A percentile compares a stretch with the other conserved stretches of the same genome.
Conservation (phyloP, 108 stramenopile species). For the Aurantiochytrium sp. region DNA sequence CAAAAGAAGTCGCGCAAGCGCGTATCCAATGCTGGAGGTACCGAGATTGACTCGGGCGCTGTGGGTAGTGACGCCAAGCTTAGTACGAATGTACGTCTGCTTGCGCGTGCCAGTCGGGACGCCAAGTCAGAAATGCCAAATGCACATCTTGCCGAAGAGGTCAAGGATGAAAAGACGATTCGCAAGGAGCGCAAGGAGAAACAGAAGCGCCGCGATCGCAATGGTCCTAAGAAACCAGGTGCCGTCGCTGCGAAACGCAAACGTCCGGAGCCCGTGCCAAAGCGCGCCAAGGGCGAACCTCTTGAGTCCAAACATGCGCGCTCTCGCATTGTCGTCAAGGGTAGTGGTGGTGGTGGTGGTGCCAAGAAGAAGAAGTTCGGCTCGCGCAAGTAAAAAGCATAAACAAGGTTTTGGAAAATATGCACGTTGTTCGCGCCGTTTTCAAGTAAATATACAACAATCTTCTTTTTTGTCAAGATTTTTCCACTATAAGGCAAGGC, state of each 20-base stretch:
- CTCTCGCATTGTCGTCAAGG: neutral
- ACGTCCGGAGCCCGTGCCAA: neutral
- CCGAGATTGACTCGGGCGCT: neutral
- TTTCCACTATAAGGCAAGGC: too few relatives aligned
- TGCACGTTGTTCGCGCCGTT: too few relatives aligned
- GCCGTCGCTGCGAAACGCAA: neutral
- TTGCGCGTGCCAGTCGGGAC: neutral
- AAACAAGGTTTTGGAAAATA: too few relatives aligned
- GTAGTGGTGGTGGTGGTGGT: too few relatives aligned
- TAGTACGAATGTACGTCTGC: neutral
- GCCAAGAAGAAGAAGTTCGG: too few relatives aligned
- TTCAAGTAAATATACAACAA: too few relatives aligned
- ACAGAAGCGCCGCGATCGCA: neutral
- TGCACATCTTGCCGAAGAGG: neutral
- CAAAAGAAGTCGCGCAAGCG: conserved; percentile 83
- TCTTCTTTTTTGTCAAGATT: too few relatives aligned
- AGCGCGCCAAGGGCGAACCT: conserved; percentile 4
- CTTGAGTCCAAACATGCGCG: neutral
- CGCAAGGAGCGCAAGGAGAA: conserved; percentile 17
- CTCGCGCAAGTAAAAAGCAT: too few relatives aligned
- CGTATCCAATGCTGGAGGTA: conserved; percentile 37
- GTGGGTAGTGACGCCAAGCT: too few relatives aligned
- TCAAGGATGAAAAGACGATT: conserved; percentile 6
- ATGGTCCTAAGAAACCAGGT: neutral
- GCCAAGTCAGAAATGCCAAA: neutral